Conservation (phyloP, 192 early-diverging fungal genomes). For the Rhizophagus prolifer region DNA sequence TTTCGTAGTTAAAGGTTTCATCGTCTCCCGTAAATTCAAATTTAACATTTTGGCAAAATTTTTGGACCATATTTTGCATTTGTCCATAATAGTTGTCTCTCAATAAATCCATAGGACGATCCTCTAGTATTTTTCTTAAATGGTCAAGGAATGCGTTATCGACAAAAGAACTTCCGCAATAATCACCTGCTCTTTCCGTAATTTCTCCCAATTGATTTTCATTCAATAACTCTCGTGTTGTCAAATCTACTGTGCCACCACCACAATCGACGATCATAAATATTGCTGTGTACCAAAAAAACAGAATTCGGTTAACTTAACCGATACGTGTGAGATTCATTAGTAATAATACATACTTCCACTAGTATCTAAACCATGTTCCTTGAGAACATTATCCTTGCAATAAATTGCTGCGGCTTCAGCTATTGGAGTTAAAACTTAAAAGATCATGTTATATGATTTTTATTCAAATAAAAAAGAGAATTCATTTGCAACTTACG, state of each 20-base stretch:
- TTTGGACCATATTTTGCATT: background rate
- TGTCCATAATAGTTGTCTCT: background rate
- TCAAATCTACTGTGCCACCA: slow-evolving; percentile 44
- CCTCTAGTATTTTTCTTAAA: background rate
- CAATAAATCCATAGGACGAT: background rate
- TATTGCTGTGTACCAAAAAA: slow-evolving; percentile 19
- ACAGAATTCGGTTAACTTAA: background rate
- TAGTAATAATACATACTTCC: slow-evolving; percentile 11
- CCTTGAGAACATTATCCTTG: background rate
- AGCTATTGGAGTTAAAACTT: background rate
- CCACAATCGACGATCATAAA: slow-evolving; percentile 62
- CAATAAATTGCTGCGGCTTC: slow-evolving; percentile 15
- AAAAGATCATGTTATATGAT: background rate
- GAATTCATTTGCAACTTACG: background rate
- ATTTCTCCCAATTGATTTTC: background rate
- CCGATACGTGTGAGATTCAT: too few relatives aligned
- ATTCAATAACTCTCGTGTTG: background rate
- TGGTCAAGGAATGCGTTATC: background rate
- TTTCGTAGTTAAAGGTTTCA: background rate
- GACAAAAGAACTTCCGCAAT: background rate
- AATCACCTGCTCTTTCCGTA: background rate
- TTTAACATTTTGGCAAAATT: background rate
- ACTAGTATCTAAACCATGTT: background rate
- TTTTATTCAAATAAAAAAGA: background rate
- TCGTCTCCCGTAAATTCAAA: background rate